These are phyloP conservation scores for Chondrostereum purpureum DNA, from an alignment of 1,284 basidiomycete genomes.

Conservation along the genomic window DNA sequence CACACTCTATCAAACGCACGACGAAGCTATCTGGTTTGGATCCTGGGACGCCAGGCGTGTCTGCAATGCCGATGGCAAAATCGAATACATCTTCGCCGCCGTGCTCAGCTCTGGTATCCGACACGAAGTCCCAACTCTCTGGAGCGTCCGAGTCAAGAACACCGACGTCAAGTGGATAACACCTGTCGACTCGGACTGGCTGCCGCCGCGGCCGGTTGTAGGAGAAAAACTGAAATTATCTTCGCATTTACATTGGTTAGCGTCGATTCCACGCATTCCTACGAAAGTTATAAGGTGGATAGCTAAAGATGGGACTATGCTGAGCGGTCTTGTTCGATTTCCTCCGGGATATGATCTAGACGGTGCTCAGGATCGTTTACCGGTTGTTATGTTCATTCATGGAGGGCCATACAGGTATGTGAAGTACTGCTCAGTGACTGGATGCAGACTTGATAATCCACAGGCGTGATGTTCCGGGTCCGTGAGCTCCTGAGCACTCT, in stretches of 20 bases:
- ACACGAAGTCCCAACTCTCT: conserved; percentile 26
- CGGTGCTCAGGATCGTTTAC: background rate
- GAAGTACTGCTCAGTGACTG: background rate
- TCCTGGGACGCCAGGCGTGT: conserved; percentile 25
- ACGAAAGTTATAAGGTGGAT: conserved; percentile 23
- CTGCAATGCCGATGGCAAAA: conserved; percentile 12
- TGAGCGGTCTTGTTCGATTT: conserved; percentile 22
- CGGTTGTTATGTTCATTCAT: conserved; percentile 15
- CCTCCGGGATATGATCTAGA: background rate
- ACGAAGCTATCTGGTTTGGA: conserved; percentile 28
- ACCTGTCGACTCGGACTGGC: background rate
- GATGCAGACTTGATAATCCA: conserved; percentile 3
- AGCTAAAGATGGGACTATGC: conserved; percentile 19
- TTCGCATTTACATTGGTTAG: conserved; percentile 24
- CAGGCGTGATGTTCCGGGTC: conserved; percentile 25
- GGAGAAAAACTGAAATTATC: conserved; percentile 19
- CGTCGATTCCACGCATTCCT: conserved; percentile 17
- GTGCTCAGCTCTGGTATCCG: conserved; percentile 25
- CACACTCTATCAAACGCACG: conserved; percentile 22
- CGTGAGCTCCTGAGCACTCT: no score
- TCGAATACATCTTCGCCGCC: conserved; percentile 21
- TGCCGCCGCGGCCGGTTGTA: no score
- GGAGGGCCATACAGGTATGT: conserved; percentile 26
- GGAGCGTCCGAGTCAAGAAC: conserved; percentile 17
- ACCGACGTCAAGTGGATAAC: background rate